Evolutionary conservation across 2,329 filamentous ascomycete genomes (phyloP).

Genomic region (Penicillium sp.): DNA sequence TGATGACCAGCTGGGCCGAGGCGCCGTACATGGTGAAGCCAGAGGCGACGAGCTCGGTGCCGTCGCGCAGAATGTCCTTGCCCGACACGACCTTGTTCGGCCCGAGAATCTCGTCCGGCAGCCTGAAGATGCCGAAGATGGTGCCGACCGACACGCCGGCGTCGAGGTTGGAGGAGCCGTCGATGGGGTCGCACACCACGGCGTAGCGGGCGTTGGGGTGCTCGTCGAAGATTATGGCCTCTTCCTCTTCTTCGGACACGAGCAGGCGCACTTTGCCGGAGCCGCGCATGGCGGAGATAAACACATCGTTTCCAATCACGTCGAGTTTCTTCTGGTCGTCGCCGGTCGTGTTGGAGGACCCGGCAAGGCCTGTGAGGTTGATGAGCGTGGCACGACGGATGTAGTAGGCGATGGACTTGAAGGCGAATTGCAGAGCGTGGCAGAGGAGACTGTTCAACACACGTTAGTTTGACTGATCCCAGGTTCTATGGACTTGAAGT

Average conservation of each 20-base stretch:
- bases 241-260: slow-evolving; percentile 97
- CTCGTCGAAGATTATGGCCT: slow-evolving; percentile 80
- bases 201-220: slow-evolving; percentile 76
- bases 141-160: slow-evolving; percentile 97
- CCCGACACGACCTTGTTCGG: slow-evolving; percentile 54
- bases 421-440: slow-evolving; percentile 97
- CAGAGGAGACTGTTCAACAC: slow-evolving; percentile 68
- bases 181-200: slow-evolving; percentile 95
- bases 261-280: slow-evolving; percentile 86
- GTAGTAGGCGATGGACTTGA: slow-evolving; percentile 99
- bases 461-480: not conserved
- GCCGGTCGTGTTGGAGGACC: slow-evolving; percentile 89
- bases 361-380: slow-evolving; percentile 91
- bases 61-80: slow-evolving; percentile 80
- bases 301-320: slow-evolving; percentile 97
- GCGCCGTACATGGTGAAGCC: slow-evolving; percentile 99
- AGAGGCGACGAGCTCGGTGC: slow-evolving; percentile 84
- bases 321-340: slow-evolving; percentile 99
- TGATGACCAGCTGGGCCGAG: slow-evolving; percentile 92
- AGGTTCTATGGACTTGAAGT: not conserved
- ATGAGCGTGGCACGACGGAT: slow-evolving; percentile 93
- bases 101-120: slow-evolving; percentile 60
- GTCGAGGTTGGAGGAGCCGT: slow-evolving; percentile 95
- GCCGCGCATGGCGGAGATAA: slow-evolving; percentile 90
- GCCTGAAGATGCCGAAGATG: slow-evolving; percentile 92